Base-by-base conservation (phyloP, 2,329 filamentous ascomycete genomes). In the Nannizziopsis barbatae region DNA sequence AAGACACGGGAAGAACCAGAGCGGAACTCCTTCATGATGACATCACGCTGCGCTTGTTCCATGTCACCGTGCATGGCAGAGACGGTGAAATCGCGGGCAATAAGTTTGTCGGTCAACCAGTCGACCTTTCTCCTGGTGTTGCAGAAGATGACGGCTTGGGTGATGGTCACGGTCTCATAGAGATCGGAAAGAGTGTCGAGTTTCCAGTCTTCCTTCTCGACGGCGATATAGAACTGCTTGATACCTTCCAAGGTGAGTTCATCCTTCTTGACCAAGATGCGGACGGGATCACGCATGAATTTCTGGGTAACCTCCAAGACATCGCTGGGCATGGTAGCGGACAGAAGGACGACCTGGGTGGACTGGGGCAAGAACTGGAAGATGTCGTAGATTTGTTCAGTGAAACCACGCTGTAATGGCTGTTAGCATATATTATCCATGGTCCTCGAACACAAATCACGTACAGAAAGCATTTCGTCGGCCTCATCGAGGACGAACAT, bases 1-100 rank as follows among this genome's bases (percentile, higher is more conserved):
- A 98, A 79, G 60, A 98, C 92, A 84, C 92, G 89, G 57, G 89
- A 95, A 69, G 89, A 95, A 59, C 92, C 92, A 60, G 89, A 95
- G 65, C 92, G 88, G 85, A 98, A 98, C 77, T 98, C 92, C 82
- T 98, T 95, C 92, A 98, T 98, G 73, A 98, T 98, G 67, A 94
- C 79, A 72, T 96, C 92, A 81, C 92, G 89, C 79, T 96, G 88
- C 64, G 74, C 75, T 77, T 95, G 89, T 72, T 95, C 88, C 92
- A 98, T 98, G 68, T 98, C 92, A 70, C 92, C 92, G 79, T 98
- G 92, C 92, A 98, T 96, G 74, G 90, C 89, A 35, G 90, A 95
- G 70, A 98, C 92, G 56, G 92, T 96, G 79, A 98, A 98, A 75
- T 98, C 90, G 76, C 88, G 87, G 63, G 86, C 85, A 63, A 87